Percentiles rank a stretch among this genome's conserved stretches.
These are phyloP conservation scores for Flaveria ramosissima DNA, from an alignment of 129 eudicot species.

Conservation along the genomic window DNA sequence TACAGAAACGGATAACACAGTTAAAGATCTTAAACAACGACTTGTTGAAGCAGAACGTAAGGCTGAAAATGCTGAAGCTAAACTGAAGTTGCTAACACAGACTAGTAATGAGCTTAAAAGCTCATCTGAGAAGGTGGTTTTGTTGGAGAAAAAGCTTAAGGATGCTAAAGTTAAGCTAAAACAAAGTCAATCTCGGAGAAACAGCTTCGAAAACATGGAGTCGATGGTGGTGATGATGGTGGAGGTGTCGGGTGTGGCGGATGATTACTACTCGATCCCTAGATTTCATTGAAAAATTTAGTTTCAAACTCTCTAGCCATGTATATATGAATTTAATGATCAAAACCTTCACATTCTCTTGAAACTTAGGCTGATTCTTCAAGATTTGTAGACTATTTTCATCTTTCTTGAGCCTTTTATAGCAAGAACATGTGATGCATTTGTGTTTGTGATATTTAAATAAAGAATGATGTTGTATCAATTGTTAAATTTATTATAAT, in stretches of 20 bases:
- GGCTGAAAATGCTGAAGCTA: constrained; percentile 62
- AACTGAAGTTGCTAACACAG: constrained; percentile 46
- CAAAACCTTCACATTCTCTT: constrained; percentile 17
- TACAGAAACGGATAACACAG: constrained; percentile 23
- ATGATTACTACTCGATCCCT: constrained; percentile 33
- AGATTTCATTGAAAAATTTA: constrained; percentile 31
- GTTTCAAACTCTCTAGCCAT: not conserved
- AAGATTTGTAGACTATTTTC: constrained; percentile 12
- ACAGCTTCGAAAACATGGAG: constrained; percentile 35
- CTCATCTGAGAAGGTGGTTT: constrained; percentile 46
- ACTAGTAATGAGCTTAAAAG: constrained; percentile 39
- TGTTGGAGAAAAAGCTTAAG: constrained; percentile 62
- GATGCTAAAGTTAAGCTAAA: constrained; percentile 61
- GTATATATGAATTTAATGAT: constrained; percentile 6
- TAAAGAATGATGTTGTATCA: constrained; percentile 2
- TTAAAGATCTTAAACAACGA: constrained; percentile 32
- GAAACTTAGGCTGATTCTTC: constrained; percentile 12
- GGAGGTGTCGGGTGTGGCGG: constrained; percentile 24
- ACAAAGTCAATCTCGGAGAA: constrained; percentile 20
- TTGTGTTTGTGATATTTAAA: not conserved
- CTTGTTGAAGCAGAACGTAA: constrained; percentile 44
- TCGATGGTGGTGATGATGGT: constrained; percentile 39
- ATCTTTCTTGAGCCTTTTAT: not conserved
- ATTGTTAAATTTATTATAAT: not conserved
- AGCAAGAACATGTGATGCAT: not conserved